A percentile compares a stretch with the other conserved stretches of the same genome.
These are phyloP conservation scores for Coniochaeta sp. DNA, from an alignment of 2,329 filamentous ascomycete genomes.

Conservation along the genomic window DNA sequence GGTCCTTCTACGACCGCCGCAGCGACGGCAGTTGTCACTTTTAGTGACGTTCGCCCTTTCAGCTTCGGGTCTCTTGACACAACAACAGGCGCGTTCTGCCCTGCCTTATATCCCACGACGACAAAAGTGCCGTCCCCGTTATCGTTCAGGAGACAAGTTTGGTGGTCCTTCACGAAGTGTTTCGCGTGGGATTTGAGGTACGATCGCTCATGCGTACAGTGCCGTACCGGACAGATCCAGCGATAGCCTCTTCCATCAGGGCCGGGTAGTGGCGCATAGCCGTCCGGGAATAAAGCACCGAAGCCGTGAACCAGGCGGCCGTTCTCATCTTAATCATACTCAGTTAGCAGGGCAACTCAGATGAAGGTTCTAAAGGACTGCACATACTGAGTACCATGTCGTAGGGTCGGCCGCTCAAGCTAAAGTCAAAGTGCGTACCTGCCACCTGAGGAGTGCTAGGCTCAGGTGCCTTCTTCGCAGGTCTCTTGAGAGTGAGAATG, in stretches of 20 bases:
- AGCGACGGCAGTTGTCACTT: no score
- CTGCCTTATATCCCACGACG: constrained; percentile 5
- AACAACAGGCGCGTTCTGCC: constrained; percentile 7
- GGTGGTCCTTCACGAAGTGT: background rate
- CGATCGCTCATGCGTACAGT: background rate
- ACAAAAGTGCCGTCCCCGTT: constrained; percentile 14
- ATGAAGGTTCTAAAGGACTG: background rate
- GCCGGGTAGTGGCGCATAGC: background rate
- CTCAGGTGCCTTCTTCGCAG: background rate
- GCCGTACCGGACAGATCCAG: background rate
- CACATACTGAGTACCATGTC: background rate
- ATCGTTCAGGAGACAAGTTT: constrained; percentile 9
- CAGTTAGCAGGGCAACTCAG: background rate
- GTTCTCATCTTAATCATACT: background rate
- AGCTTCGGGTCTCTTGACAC: constrained; percentile 5
- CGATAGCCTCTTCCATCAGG: background rate
- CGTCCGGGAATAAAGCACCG: background rate
- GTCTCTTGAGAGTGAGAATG: background rate
- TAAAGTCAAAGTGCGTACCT: background rate
- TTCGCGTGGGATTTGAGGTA: background rate
- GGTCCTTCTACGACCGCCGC: no score
- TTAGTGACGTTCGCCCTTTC: no score
- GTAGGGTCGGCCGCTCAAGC: background rate
- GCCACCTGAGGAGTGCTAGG: background rate
- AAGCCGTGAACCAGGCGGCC: background rate